A percentile compares a stretch with the other conserved stretches of the same genome.
Evolutionary conservation across 495 filamentous ascomycete species (phyloP).

Genomic region (Podospora sp.): DNA sequence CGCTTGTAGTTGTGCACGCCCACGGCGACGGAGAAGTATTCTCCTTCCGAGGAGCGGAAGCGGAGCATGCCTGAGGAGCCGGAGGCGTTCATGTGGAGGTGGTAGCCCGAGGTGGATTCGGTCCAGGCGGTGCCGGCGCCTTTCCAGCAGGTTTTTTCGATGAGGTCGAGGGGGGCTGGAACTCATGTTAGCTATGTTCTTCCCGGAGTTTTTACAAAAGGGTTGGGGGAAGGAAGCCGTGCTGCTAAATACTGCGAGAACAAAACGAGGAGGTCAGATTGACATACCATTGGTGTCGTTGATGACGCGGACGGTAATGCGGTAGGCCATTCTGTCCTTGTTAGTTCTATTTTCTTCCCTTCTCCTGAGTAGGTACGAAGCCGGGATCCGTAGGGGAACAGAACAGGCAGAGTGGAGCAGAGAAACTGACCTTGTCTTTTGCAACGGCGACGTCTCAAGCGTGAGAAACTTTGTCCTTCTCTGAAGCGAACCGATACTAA

Average conservation of each 20-base stretch:
- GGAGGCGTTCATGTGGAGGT: not conserved
- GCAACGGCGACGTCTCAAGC: not conserved
- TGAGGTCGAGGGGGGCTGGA: not conserved
- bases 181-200: no score
- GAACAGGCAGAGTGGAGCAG: no score
- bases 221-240: no score
- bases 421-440: not conserved
- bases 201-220: no score
- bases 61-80: conserved; percentile 19
- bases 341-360: no score
- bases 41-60: conserved; percentile 9
- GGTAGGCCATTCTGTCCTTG: conserved; percentile 12
- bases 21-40: conserved; percentile 16
- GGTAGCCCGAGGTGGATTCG: not conserved
- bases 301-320: conserved; percentile 13
- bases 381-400: not conserved
- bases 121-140: conserved; percentile 14
- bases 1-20: conserved; percentile 23
- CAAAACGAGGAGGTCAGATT: no score
- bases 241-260: no score
- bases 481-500: not conserved
- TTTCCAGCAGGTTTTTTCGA: conserved; percentile 18
- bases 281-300: conserved; percentile 17
- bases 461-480: not conserved
- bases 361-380: no score